These are phyloP conservation scores for Senecio squalidus DNA, from an alignment of 140 eudicot species.

Conservation along the genomic window DNA sequence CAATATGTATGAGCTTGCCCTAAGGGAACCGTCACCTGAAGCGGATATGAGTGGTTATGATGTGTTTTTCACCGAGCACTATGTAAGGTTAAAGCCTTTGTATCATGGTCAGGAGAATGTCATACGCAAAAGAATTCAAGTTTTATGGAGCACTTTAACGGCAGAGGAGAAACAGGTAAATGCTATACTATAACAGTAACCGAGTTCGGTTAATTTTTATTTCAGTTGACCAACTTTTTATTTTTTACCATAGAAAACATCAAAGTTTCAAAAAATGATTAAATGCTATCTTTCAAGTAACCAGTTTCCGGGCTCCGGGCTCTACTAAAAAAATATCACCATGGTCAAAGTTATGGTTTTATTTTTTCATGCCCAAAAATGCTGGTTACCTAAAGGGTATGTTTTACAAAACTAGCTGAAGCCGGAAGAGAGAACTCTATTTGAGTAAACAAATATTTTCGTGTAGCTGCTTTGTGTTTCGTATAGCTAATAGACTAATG, in stretches of 20 bases:
- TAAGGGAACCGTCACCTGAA: conserved; percentile 64
- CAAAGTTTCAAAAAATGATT: neutral
- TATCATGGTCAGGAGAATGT: conserved; percentile 62
- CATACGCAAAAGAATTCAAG: conserved; percentile 61
- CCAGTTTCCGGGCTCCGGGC: too few relatives aligned
- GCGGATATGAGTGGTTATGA: conserved; percentile 57
- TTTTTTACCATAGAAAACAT: neutral
- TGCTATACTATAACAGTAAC: neutral
- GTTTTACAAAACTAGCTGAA: neutral
- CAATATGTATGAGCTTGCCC: conserved; percentile 46
- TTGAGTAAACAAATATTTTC: neutral
- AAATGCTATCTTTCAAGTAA: too few relatives aligned
- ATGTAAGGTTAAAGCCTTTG: conserved; percentile 45
- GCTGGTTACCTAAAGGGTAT: neutral
- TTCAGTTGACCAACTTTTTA: neutral
- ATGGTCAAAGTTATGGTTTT: neutral
- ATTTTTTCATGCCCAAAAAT: neutral
- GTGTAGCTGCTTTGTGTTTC: conserved; percentile 7
- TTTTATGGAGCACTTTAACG: conserved; percentile 51
- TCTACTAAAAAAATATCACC: too few relatives aligned
- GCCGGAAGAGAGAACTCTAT: too few relatives aligned
- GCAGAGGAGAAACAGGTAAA: conserved; percentile 74
- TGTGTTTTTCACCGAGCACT: conserved; percentile 69
- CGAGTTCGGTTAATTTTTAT: too few relatives aligned
- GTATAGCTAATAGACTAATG: conserved; percentile 10